Evolutionary conservation across 2,329 filamentous ascomycete species (phyloP), one percentile per base, ranked within the genome.

Genomic region (Gremmenia infestans): DNA sequence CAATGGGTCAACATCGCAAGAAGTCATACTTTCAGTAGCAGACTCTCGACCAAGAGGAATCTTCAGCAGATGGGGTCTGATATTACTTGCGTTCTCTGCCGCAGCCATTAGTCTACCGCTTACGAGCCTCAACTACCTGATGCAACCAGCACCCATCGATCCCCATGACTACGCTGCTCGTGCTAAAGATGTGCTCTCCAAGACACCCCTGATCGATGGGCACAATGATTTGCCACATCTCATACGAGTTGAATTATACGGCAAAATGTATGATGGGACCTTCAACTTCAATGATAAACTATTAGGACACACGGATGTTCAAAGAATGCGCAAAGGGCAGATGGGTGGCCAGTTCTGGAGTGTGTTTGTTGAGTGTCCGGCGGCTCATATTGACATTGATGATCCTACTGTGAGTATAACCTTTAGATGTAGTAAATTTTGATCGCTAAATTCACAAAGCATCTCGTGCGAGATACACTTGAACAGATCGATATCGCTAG

Each of bases 401-500:
- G 52, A 56, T 48, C 52, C 52, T 6, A 23, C 47, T 37, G 52
- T 54, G 36, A 52, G 50, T 53, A 23, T 17, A 28, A n/a, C 15
- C 2, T 14, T 14, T 19, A n/a, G n/a, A 15, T 15, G 9, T 11
- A 28, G 25, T 28, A 28, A 8, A 28, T 8, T 2, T 28, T 28
- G 7, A 28, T 14, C 48, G 50, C 45, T 51, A 14, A 52, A 4
- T 45, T 9, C 14, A 35, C 5, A 11, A n/a, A 58, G 58, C 52
- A 46, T 39, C 35, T 43, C 50, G 79, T 83, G 22, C 71, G 75
- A 54, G 73, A 75, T 46, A 83, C 82, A 0, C 71, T 83, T 32
- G 77, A 81, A 53, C 81, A 84, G 63, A 74, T 85, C 25, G 82
- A 85, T 60, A 71, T 84, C 2, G 77, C 78, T 63, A 71, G 76